Evolutionary conservation across 129 eudicot genomes (phyloP), one percentile per base, ranked within the genome.

Genomic region (Arctium minus): DNA sequence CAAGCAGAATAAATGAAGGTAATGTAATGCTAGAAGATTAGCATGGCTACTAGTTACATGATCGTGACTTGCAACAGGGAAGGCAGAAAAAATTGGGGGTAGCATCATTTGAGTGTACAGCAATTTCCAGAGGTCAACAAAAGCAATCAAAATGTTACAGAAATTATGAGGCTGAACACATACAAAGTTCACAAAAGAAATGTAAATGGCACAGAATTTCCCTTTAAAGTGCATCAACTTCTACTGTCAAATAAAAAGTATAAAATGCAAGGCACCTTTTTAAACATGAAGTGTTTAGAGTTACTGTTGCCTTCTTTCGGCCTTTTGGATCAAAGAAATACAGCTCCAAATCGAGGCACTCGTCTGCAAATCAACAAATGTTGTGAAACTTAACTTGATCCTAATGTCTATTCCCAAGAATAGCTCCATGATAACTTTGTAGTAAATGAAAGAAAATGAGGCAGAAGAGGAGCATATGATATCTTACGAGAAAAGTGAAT

Each of bases 201-300:
- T 60, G 68, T 60, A 60, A 60, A 60, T 60, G 0, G 29, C 71
- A 64, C 31, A 3, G 1, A 37, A 39, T 27, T 37, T 29, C 22
- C 6, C 79, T 37, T 64, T 30, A 15, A 12, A 73, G 13, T 42
- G 48, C 80, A 67, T 46, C 12, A 29, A 79, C 32, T 3, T 73
- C 35, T 46, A 74, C 17, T 10, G 44, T 38, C 70, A 75, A 31
- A 37, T 56, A 31, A 36, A 39, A 76, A n/a, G 13, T 46, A 77
- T 29, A 50, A 86, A 83, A n/a, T 74, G 73, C 31, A 72, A 65
- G 32, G 72, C 30, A 85, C 98, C 98, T 79, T 78, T 88, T 94
- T 81, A 92, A 81, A 90, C 97, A 92, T 42, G 96, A 89, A 75
- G 92, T 53, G 74, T 94, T 89, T 60, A 94, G 89, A 37, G 92